Base-by-base conservation (phyloP, 2,329 filamentous ascomycete species). In the Talaromyces sp. region DNA sequence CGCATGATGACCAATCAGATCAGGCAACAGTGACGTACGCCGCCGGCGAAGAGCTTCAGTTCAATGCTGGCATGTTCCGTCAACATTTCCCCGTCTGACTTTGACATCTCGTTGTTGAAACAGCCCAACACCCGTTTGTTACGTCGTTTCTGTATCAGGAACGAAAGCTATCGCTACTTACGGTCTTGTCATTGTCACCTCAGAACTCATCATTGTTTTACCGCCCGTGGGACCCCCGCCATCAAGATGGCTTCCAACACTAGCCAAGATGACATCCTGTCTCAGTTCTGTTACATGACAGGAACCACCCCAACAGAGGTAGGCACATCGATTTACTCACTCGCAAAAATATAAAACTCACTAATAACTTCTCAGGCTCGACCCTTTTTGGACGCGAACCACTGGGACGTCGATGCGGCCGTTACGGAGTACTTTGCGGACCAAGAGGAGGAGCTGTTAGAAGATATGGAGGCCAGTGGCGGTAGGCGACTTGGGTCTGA, bases 391-490 rank as follows among this genome's bases (percentile, higher is more conserved):
- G 78, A 80, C 24, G 81, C 82, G 38, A 86, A 83, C 68, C 77
- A 82, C 64, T 91, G 89, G 87, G 83, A 91, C 68, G 75, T 90
- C 50, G 79, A 83, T 65, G 76, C 80, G 10, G 88, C 88, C 17
- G 81, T 84, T 58, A 80, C 84, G 31, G 81, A 85, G 56, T 89
- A 82, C 76, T 90, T 85, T 69, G 74, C 75, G 35, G 76, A 78
- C 61, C 77, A 79, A 64, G 71, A 77, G 59, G 69, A 68, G 27
- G 69, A 68, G 27, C 61, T 70, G 58, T 61, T 70, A 60, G 68
- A 74, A 60, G 74, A 72, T 43, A 70, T 63, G 61, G 71, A 63
- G 59, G 65, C 65, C 21, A 66, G 58, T 17, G 68, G 63, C n/a
- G 70, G 67, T 10, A 65, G 61, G 41, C 63, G 63, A 41, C 57